These are phyloP conservation scores for Syzygium jambos DNA, from an alignment of 345 rosid species.

Conservation along the genomic window DNA sequence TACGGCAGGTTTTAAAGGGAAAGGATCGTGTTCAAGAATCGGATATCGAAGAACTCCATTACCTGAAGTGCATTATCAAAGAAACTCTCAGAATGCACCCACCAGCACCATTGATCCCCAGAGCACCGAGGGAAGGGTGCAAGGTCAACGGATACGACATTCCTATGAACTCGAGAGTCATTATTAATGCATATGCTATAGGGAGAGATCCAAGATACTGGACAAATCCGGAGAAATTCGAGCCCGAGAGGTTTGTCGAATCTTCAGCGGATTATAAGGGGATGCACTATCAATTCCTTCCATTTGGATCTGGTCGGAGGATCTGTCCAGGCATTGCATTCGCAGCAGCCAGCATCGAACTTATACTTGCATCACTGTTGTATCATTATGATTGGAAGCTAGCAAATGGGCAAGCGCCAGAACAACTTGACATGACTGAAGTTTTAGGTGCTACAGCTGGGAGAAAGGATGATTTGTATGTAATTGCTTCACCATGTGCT, in stretches of 20 bases:
- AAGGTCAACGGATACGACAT: constrained; percentile 17
- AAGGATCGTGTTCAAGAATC: background rate
- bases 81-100: constrained; percentile 24
- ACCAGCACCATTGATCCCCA: constrained; percentile 8
- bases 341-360: background rate
- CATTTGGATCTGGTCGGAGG: constrained; percentile 14
- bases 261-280: constrained; percentile 7
- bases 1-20: background rate
- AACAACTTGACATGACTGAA: constrained; percentile 1
- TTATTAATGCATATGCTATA: constrained; percentile 4
- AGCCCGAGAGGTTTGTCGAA: constrained; percentile 10
- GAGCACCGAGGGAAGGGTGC: constrained; percentile 5
- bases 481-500: background rate
- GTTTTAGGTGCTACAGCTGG: background rate
- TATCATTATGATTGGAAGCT: constrained; percentile 7
- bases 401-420: background rate
- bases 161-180: background rate
- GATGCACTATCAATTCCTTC: background rate
- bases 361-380: background rate
- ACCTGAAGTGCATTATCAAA: constrained; percentile 14
- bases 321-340: constrained; percentile 7
- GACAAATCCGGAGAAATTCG: constrained; percentile 5
- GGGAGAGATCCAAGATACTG: constrained; percentile 10
- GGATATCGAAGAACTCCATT: constrained; percentile 1
- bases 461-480: background rate